Evolutionary conservation across 176 grass and related monocot genomes (phyloP).

Genomic region (Cenchrus americanus): DNA sequence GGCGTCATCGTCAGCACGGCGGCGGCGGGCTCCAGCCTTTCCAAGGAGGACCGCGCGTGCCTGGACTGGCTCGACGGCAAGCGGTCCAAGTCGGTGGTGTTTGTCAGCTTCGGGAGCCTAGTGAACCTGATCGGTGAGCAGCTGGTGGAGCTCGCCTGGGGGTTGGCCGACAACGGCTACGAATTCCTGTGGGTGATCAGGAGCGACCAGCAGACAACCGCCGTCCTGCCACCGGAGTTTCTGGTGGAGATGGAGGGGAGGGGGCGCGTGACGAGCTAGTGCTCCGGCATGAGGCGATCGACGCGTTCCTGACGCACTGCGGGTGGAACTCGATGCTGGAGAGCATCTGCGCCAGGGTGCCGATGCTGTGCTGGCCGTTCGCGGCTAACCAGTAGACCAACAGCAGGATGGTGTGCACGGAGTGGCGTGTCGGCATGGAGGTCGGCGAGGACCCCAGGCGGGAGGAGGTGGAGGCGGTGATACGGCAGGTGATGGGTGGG

Average conservation of each 20-base stretch:
- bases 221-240: slow-evolving; percentile 4
- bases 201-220: neutral
- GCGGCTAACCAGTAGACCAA: slow-evolving; percentile 8
- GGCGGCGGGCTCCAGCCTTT: neutral
- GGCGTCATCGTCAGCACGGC: neutral
- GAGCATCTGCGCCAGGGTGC: slow-evolving; percentile 21
- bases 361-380: slow-evolving; percentile 28
- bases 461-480: slow-evolving; percentile 12
- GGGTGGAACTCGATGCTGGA: slow-evolving; percentile 63
- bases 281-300: slow-evolving; percentile 34
- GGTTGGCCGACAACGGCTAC: slow-evolving; percentile 17
- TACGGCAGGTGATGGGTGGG: slow-evolving; percentile 29
- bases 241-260: neutral
- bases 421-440: slow-evolving; percentile 38
- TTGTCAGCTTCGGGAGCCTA: slow-evolving; percentile 34
- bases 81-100: slow-evolving; percentile 16
- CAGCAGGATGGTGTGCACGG: slow-evolving; percentile 25
- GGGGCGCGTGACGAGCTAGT: slow-evolving; percentile 41
- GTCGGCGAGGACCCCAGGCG: neutral
- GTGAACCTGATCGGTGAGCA: neutral
- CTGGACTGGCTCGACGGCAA: slow-evolving; percentile 15
- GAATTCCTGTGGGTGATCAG: slow-evolving; percentile 40
- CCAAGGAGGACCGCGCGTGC: slow-evolving; percentile 20
- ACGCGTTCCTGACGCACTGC: slow-evolving; percentile 51
- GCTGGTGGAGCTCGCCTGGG: slow-evolving; percentile 39